A percentile compares a stretch with the other conserved stretches of the same genome.
These are phyloP conservation scores for Aspergillus pseudoterreus DNA, from an alignment of 2,329 filamentous ascomycete species.

Conservation along the genomic window DNA sequence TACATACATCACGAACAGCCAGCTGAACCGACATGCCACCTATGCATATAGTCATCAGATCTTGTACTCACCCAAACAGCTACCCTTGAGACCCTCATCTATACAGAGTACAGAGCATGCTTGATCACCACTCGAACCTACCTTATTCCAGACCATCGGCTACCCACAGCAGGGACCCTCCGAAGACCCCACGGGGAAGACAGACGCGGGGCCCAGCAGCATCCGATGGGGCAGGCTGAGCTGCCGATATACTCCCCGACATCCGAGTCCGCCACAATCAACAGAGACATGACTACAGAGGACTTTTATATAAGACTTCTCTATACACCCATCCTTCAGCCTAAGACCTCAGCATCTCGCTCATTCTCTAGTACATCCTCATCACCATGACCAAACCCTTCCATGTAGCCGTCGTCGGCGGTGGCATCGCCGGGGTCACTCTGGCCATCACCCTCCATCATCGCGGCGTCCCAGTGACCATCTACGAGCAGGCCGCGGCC, in stretches of 20 bases:
- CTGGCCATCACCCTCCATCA: conserved; percentile 34
- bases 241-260: neutral
- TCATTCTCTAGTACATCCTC: neutral
- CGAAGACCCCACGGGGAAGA: conserved; percentile 12
- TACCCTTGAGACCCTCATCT: no score
- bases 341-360: neutral
- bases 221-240: conserved; percentile 10
- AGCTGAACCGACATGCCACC: no score
- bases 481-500: conserved; percentile 36
- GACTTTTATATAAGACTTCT: no score
- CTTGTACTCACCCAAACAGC: no score
- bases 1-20: no score
- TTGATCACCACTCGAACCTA: no score
- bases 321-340: no score
- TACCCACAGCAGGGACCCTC: neutral
- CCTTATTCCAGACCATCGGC: no score
- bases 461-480: conserved; percentile 27
- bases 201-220: neutral
- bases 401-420: conserved; percentile 32
- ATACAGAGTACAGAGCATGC: no score
- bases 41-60: no score
- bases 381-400: conserved; percentile 13
- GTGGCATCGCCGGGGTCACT: conserved; percentile 35
- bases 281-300: neutral
- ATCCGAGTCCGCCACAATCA: neutral